Base-by-base conservation (phyloP, 2,329 filamentous ascomycete genomes). In the Aureobasidium sp. region DNA sequence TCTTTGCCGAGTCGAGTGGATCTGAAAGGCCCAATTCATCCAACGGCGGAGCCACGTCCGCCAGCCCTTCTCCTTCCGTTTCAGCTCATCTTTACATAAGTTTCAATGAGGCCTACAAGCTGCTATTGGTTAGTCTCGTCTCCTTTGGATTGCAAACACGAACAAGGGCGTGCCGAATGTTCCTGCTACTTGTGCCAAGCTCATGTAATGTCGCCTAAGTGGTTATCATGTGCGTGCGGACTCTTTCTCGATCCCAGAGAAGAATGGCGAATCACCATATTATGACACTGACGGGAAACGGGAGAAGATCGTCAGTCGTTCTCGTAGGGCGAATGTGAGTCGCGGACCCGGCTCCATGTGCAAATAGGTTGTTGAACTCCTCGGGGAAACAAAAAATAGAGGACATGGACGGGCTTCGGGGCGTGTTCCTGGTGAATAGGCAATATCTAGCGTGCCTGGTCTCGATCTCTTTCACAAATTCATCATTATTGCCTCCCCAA, bases 391-490 rank as follows among this genome's bases (percentile, higher is more conserved):
- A n/a, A n/a, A n/a, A n/a, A n/a, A n/a, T n/a, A n/a, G n/a, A 14
- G 6, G 12, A 8, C 41, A 45, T 29, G 41, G 29, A 22, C 6
- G 27, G 27, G 22, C 17, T 7, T 22, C n/a, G 7, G 29, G 27
- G 19, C 17, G 17, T 24, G 41, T 45, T 11, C 11, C 34, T 34
- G 41, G 22, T 34, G 22, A 17, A 24, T 22, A 29, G 29, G 29
- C 27, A 32, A 16, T 19, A 19, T 12, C 41, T 45, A 45, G 41
- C 41, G 29, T 45, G 10, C 8, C 19, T 16, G 29, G 14, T 34
- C 41, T 19, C n/a, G n/a, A n/a, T n/a, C n/a, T n/a, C n/a, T n/a
- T n/a, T 34, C 29, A 32, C 34, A 45, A 45, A 45, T 27, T 24
- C 32, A 29, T 19, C 12, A 34, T 24, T 24, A 29, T 45, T 45